Conservation (phyloP, 2,329 filamentous ascomycete genomes). For the Pseudovirgaria hyperparasitica region DNA sequence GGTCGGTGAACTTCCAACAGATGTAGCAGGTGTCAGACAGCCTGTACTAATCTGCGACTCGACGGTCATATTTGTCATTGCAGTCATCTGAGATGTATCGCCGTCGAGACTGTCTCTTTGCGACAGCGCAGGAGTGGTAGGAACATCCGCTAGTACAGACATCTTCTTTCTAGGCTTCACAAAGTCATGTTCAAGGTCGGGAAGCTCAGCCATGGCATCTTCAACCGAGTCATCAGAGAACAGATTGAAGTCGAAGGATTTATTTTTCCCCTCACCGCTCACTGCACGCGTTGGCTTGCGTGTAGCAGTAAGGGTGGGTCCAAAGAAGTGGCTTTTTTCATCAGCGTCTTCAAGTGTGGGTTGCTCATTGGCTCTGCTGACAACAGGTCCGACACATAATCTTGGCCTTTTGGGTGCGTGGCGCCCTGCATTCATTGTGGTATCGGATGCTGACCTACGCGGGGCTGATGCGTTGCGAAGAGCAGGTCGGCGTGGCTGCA, state of each 20-base stretch:
- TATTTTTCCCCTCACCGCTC: slow-evolving; percentile 16
- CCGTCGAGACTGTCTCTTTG: no score
- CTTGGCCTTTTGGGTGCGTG: slow-evolving; percentile 29
- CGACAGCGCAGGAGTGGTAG: no score
- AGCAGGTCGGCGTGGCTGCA: slow-evolving; percentile 28
- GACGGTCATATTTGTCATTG: slow-evolving; percentile 9
- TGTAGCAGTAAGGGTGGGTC: slow-evolving; percentile 18
- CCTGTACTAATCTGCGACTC: slow-evolving; percentile 15
- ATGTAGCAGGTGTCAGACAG: slow-evolving; percentile 19
- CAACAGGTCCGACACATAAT: slow-evolving; percentile 29
- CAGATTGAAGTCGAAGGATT: slow-evolving; percentile 30
- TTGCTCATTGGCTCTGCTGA: slow-evolving; percentile 15
- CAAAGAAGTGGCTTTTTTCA: slow-evolving; percentile 38
- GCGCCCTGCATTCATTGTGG: no score
- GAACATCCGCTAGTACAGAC: slow-evolving; percentile 19
- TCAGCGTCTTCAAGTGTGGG: slow-evolving; percentile 12
- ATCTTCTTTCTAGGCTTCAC: slow-evolving; percentile 18
- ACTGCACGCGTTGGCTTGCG: slow-evolving; percentile 28
- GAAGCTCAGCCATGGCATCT: slow-evolving; percentile 26
- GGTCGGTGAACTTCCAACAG: slow-evolving; percentile 11
- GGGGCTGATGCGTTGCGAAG: slow-evolving; percentile 25
- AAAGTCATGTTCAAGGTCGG: slow-evolving; percentile 18
- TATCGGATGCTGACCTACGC: slow-evolving; percentile 31
- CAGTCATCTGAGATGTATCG: no score
- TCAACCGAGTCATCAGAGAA: slow-evolving; percentile 36